These are phyloP conservation scores for Panicum virgatum DNA, from an alignment of 202 grass and related monocot genomes.

Conservation along the genomic window DNA sequence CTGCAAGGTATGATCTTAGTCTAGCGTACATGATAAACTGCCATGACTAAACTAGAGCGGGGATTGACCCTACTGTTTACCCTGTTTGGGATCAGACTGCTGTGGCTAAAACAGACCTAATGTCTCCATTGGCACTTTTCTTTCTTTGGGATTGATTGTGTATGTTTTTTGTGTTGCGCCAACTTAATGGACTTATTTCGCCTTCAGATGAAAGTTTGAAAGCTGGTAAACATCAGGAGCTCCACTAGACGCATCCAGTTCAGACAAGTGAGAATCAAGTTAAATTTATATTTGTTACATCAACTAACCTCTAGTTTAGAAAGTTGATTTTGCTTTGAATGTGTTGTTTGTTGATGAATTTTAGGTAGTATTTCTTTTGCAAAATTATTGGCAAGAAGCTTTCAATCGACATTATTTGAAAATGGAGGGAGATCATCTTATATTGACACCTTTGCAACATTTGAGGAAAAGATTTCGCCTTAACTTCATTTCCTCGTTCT, in stretches of 20 bases:
- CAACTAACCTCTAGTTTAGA: neutral
- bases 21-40: too few relatives aligned
- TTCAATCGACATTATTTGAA: too few relatives aligned
- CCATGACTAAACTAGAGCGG: neutral
- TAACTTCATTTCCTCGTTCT: too few relatives aligned
- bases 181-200: neutral
- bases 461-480: too few relatives aligned
- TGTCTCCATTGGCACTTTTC: neutral
- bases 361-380: neutral
- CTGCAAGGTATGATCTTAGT: too few relatives aligned
- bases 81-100: too few relatives aligned
- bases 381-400: neutral
- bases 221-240: neutral
- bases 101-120: too few relatives aligned
- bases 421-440: too few relatives aligned
- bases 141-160: neutral
- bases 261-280: neutral
- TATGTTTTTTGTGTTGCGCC: neutral
- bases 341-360: neutral
- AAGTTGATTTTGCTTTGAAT: neutral
- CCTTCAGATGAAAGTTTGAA: slow-evolving; percentile 23
- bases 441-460: too few relatives aligned
- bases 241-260: neutral
- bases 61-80: too few relatives aligned
- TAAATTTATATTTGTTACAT: neutral